These are phyloP conservation scores for Nevesoporus exiguus DNA, from an alignment of 768 basidiomycete species.

Conservation along the genomic window DNA sequence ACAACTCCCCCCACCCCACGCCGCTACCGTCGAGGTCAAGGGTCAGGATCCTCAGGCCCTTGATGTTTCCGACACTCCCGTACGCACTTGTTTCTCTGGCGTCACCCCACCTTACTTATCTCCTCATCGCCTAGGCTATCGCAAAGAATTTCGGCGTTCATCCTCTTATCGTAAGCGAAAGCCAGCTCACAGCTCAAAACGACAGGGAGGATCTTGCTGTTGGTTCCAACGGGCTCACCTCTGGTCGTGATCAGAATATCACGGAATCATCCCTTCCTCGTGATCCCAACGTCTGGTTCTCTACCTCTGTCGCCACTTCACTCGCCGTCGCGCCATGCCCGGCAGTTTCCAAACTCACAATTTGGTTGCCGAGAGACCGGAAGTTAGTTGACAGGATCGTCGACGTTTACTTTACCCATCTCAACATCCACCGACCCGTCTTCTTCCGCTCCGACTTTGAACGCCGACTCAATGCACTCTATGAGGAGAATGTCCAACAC, in stretches of 20 bases:
- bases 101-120: slow-evolving; percentile 3
- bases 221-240: slow-evolving; percentile 65
- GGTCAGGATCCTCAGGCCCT: slow-evolving; percentile 78
- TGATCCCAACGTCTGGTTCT: slow-evolving; percentile 59
- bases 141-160: slow-evolving; percentile 80
- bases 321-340: slow-evolving; percentile 24
- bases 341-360: slow-evolving; percentile 32
- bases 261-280: slow-evolving; percentile 56
- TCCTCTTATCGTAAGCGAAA: slow-evolving; percentile 61
- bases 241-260: slow-evolving; percentile 62
- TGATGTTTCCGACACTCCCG: slow-evolving; percentile 72
- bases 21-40: slow-evolving; percentile 44
- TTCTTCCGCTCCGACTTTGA: slow-evolving; percentile 69
- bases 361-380: slow-evolving; percentile 79
- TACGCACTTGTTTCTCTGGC: slow-evolving; percentile 17
- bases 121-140: slow-evolving; percentile 43
- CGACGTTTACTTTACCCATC: slow-evolving; percentile 69
- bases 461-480: slow-evolving; percentile 59
- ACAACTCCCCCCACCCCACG: slow-evolving; percentile 16
- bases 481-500: slow-evolving; percentile 49
- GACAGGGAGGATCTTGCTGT: slow-evolving; percentile 78
- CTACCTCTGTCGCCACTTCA: slow-evolving; percentile 50
- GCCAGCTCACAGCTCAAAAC: slow-evolving; percentile 47
- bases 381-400: slow-evolving; percentile 59
- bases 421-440: slow-evolving; percentile 79